phyloP scores from a whole-genome alignment of 2,329 filamentous ascomycete genomes.

The Aspergillus terreus region DNA sequence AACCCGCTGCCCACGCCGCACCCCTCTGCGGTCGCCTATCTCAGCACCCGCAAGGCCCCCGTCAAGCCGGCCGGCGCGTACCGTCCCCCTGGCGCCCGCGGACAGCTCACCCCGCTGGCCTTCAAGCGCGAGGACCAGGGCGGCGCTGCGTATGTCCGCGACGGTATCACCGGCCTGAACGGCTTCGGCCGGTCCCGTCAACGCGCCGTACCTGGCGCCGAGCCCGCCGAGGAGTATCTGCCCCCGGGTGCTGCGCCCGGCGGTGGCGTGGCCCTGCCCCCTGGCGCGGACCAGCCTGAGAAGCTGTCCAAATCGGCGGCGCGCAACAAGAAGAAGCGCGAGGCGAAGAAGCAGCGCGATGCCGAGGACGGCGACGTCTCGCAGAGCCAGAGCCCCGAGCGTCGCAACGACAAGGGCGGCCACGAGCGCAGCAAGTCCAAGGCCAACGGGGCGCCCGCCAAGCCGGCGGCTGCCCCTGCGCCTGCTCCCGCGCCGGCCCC shows the following conservation, averaged over 20 bases:
- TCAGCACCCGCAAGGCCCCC: constrained; percentile 85
- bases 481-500: constrained; percentile 20
- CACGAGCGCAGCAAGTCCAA: constrained; percentile 54
- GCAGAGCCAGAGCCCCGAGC: constrained; percentile 58
- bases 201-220: constrained; percentile 82
- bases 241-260: constrained; percentile 67
- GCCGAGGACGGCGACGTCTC: constrained; percentile 55
- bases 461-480: neutral
- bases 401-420: constrained; percentile 51
- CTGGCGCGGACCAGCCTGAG: constrained; percentile 60
- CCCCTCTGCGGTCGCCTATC: constrained; percentile 73
- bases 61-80: constrained; percentile 98
- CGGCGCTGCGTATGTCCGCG: constrained; percentile 80
- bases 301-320: constrained; percentile 76
- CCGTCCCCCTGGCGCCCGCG: constrained; percentile 87
- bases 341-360: constrained; percentile 90
- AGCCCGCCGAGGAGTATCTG: constrained; percentile 61
- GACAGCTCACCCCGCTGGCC: constrained; percentile 80
- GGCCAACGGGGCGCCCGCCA: constrained; percentile 23
- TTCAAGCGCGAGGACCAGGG: constrained; percentile 98
- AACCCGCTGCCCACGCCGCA: constrained; percentile 73
- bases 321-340: constrained; percentile 99
- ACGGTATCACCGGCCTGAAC: constrained; percentile 65
- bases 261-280: constrained; percentile 62
- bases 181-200: constrained; percentile 74